Conservation (phyloP, 1,284 basidiomycete species). For the Cutaneotrichosporon mucoides region DNA sequence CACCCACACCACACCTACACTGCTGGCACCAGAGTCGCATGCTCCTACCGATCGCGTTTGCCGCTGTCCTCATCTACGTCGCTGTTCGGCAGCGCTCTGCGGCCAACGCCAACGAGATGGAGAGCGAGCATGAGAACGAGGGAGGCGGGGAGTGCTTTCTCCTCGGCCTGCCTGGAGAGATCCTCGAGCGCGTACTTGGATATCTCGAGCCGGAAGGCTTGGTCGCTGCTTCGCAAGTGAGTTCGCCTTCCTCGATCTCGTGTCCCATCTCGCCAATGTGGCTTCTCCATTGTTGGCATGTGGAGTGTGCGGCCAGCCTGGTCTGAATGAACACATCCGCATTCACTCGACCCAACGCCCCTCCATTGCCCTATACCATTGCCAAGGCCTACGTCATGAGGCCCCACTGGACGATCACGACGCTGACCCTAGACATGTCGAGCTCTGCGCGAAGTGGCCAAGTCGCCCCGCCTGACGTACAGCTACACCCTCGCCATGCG, state of each 20-base stretch:
- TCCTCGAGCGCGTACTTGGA: slow-evolving; percentile 6
- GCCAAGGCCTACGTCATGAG: too few relatives aligned
- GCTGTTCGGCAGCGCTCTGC: background rate
- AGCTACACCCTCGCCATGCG: background rate
- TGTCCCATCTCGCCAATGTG: background rate
- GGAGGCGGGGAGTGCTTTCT: background rate
- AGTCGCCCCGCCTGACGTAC: slow-evolving; percentile 7
- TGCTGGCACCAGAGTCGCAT: too few relatives aligned
- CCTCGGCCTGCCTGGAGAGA: slow-evolving; percentile 5
- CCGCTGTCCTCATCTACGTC: background rate
- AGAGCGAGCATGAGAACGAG: background rate
- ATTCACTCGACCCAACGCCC: too few relatives aligned
- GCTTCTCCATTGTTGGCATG: too few relatives aligned
- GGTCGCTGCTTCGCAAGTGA: background rate
- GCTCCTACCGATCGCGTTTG: background rate
- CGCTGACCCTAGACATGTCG: slow-evolving; percentile 11
- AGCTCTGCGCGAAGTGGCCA: background rate
- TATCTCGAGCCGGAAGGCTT: background rate
- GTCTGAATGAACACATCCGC: too few relatives aligned
- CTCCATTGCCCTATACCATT: too few relatives aligned
- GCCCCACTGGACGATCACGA: too few relatives aligned
- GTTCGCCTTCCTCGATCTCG: background rate
- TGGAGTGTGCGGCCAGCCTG: too few relatives aligned
- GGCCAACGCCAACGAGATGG: background rate
- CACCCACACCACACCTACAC: too few relatives aligned